Percentiles rank a stretch among this genome's conserved stretches.
Evolutionary conservation across 805 yeast species (phyloP).

Genomic region (Teunomyces funiuensis): DNA sequence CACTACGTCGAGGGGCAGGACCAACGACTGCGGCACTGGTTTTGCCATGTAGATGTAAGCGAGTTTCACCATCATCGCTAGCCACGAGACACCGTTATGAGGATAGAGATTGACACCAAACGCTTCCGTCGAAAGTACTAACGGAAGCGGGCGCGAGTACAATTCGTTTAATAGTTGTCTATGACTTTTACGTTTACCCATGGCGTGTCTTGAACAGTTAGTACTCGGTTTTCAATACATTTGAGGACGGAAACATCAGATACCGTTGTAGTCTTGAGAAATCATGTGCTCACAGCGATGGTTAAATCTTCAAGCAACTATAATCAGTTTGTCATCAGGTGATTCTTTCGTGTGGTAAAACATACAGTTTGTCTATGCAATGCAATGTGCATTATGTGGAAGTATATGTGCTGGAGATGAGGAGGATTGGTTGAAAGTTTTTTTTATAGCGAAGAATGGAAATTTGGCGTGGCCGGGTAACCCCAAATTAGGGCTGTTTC

Average conservation of each 20-base stretch:
- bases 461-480: slow-evolving; percentile 4
- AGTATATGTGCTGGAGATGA: background rate
- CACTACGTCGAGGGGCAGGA: slow-evolving; percentile 21
- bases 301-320: slow-evolving; percentile 28
- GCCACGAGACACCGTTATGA: slow-evolving; percentile 71
- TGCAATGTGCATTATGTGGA: slow-evolving; percentile 1
- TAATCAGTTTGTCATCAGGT: slow-evolving; percentile 20
- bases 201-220: slow-evolving; percentile 15
- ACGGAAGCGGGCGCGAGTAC: slow-evolving; percentile 57
- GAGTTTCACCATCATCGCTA: slow-evolving; percentile 42
- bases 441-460: background rate
- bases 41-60: slow-evolving; percentile 8
- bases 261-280: slow-evolving; percentile 97
- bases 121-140: slow-evolving; percentile 36
- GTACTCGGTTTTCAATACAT: slow-evolving; percentile 9
- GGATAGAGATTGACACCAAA: slow-evolving; percentile 45
- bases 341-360: slow-evolving; percentile 7
- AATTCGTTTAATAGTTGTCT: slow-evolving; percentile 29
- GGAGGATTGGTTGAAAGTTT: background rate
- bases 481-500: background rate
- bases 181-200: slow-evolving; percentile 33
- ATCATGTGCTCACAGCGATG: slow-evolving; percentile 68
- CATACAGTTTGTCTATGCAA: slow-evolving; percentile 3
- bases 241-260: slow-evolving; percentile 51
- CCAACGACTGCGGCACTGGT: slow-evolving; percentile 26